These are phyloP conservation scores for Zizania palustris DNA, from an alignment of 202 grass and related monocot species.

Conservation along the genomic window DNA sequence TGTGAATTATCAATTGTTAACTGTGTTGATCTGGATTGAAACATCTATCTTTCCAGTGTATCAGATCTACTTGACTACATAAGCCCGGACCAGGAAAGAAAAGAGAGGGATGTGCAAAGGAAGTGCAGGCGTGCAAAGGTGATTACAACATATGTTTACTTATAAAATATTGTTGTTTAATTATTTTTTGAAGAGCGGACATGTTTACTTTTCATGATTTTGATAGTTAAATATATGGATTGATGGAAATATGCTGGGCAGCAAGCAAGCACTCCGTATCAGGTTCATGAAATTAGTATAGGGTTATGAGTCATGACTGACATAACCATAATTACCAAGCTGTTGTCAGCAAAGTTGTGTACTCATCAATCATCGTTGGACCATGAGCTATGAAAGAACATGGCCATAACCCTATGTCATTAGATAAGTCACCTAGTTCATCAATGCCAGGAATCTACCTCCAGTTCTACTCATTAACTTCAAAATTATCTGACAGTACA, in stretches of 20 bases:
- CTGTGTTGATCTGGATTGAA: conserved; percentile 57
- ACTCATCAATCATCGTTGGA: neutral
- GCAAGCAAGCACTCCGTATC: neutral
- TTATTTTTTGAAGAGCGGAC: too few species aligned
- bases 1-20: conserved; percentile 43
- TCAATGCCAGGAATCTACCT: conserved; percentile 3
- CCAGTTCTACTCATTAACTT: neutral
- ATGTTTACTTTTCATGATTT: too few species aligned
- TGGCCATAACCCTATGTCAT: neutral
- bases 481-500: neutral
- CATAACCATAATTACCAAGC: neutral
- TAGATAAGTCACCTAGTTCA: neutral
- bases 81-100: conserved; percentile 90
- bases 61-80: conserved; percentile 99
- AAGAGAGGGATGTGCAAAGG: conserved; percentile 78
- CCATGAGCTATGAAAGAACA: neutral
- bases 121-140: conserved; percentile 90
- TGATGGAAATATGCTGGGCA: neutral
- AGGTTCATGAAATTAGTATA: neutral
- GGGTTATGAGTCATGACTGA: neutral
- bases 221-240: neutral
- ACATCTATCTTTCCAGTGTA: conserved; percentile 75
- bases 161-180: conserved; percentile 15
- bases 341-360: neutral
- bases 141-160: conserved; percentile 36